phyloP scores from a whole-genome alignment of 2,329 filamentous ascomycete genomes.

The Fusarium verticillioides region DNA sequence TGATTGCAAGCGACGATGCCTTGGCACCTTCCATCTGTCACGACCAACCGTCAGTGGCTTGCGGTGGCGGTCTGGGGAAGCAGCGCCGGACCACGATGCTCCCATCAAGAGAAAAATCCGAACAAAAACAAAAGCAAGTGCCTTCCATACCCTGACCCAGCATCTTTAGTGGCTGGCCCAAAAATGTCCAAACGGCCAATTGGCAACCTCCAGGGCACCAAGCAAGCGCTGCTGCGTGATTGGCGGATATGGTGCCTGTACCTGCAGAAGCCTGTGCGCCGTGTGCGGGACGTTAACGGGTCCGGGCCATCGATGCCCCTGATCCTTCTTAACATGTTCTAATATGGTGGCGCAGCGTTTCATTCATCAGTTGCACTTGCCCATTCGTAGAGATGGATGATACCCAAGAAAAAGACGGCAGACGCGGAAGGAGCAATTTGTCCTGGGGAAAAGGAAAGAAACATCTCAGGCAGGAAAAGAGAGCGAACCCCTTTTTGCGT shows the following conservation, averaged over 20 bases:
- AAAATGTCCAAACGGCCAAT: slow-evolving; percentile 3
- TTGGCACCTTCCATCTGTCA: not conserved
- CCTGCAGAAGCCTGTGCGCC: slow-evolving; percentile 36
- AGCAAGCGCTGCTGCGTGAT: slow-evolving; percentile 30
- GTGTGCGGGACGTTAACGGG: slow-evolving; percentile 9
- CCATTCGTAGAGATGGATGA: slow-evolving; percentile 31
- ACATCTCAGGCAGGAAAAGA: slow-evolving; percentile 10
- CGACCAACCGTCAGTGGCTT: slow-evolving; percentile 8
- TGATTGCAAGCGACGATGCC: not conserved
- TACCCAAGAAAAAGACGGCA: slow-evolving; percentile 26
- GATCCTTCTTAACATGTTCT: slow-evolving; percentile 32
- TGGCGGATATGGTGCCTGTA: slow-evolving; percentile 36
- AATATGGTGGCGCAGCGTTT: slow-evolving; percentile 46
- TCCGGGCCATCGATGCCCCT: slow-evolving; percentile 21
- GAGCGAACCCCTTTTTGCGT: slow-evolving; percentile 5
- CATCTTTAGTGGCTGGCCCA: slow-evolving; percentile 10
- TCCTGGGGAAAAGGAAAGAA: slow-evolving; percentile 17
- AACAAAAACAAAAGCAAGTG: slow-evolving; percentile 11
- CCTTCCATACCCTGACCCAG: not conserved
- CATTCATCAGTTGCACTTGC: slow-evolving; percentile 36
- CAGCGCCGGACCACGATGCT: not conserved
- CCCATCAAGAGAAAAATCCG: slow-evolving; percentile 2
- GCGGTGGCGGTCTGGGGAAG: slow-evolving; percentile 30
- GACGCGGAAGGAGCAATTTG: slow-evolving; percentile 16
- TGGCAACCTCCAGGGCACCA: not conserved